Base-by-base conservation (phyloP, 495 filamentous ascomycete genomes). In the Talaromyces adpressus region DNA sequence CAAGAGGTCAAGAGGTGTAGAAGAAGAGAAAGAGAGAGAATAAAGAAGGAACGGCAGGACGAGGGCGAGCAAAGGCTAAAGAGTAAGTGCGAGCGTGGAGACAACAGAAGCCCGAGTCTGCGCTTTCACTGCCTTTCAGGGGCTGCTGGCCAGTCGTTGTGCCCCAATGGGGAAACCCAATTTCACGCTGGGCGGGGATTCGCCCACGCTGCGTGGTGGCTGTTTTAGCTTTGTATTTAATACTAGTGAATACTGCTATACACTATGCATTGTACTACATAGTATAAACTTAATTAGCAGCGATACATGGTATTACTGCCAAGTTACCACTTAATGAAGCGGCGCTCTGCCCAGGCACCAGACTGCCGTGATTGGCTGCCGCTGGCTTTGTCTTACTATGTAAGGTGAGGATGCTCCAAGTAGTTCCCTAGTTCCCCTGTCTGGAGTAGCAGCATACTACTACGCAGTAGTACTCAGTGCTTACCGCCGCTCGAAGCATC, bases 21-120 rank as follows among this genome's bases (percentile, higher is more conserved):
- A 12, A 36, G 62, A 73, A 75, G 70, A 72, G 70, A 64, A 65
- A 71, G 71, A 74, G 76, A 67, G 73, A 73, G 65, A 65, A 64
- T 58, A 39, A 64, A 72, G 67, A 68, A 69, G 60, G 67, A 53
- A 20, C 22, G 47, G 45, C 25, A 62, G 60, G 18, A 27, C 7
- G 36, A 8, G 41, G 23, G 29, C 29, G 29, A 30, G 29, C 29
- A 30, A n/a, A 14, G 60, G 11, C 32, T 22, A 29, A 56, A 56
- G 27, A 56, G 22, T 23, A 14, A 56, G 30, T 9, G 27, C 29
- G 9, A 29, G 27, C 6, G 20, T 30, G 29, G 29, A 30, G 29
- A 27, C 27, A 27, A 27, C 27, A 4, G 5, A 27, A 27, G 27
- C 27, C 18, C 45, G n/a, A 49, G 45, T 7, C 6, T 20, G 45